A percentile compares a stretch with the other conserved stretches of the same genome.
phyloP scores from a whole-genome alignment of 106 monocot genomes.

The Iris macrosiphon region DNA sequence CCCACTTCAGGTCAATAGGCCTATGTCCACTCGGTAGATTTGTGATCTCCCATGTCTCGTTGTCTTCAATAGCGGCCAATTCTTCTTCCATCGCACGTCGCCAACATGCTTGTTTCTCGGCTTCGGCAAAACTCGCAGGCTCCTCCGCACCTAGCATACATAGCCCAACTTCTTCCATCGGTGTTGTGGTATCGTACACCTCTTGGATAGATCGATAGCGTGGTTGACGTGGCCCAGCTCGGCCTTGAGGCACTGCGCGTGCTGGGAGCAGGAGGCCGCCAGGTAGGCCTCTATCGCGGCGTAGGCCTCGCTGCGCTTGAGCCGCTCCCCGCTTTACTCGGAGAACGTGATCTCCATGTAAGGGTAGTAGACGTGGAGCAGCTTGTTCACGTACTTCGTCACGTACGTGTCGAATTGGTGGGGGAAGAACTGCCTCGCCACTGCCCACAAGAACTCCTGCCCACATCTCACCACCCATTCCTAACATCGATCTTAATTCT shows the following conservation, averaged over 20 bases:
- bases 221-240: conserved; percentile 32
- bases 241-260: conserved; percentile 36
- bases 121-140: no score
- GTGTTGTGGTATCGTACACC: no score
- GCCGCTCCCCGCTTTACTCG: conserved; percentile 32
- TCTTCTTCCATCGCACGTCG: conserved; percentile 11
- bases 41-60: no score
- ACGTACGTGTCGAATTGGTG: neutral
- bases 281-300: conserved; percentile 54
- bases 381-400: neutral
- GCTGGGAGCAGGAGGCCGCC: conserved; percentile 15
- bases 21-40: no score
- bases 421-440: conserved; percentile 35
- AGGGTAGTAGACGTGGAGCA: conserved; percentile 27
- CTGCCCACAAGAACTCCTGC: conserved; percentile 31
- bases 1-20: no score
- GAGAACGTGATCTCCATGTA: conserved; percentile 51
- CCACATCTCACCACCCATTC: neutral
- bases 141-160: no score
- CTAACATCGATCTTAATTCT: no score
- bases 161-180: no score
- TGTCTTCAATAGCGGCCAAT: no score
- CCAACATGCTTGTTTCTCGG: no score
- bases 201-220: no score
- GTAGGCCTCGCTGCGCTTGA: conserved; percentile 44